Base-by-base conservation (phyloP, 305 asterid species). In the Fraxinus floribunda region DNA sequence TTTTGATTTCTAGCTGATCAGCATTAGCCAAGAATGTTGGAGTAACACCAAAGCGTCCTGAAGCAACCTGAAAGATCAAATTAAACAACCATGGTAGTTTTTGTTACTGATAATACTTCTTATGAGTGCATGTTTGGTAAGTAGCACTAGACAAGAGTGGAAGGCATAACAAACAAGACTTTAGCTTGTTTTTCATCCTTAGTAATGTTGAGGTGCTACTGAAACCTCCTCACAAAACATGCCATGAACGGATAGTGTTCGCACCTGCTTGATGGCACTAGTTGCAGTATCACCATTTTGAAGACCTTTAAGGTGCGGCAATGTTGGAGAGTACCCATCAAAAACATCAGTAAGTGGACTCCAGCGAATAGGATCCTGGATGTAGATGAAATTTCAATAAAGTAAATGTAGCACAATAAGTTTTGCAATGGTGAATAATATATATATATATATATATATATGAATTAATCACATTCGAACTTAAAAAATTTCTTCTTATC, bases 201-300 rank as follows among this genome's bases (percentile, higher is more conserved):
- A 30, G 16, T 70, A 30, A n/a, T 68, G 75, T 29, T 68, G 39
- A 68, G 75, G 75, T 30, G 18, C 75, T 70, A 70, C 39, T 13
- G 39, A 62, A 62, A 22, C 34, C n/a, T 62, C 34, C 34, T 22
- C 29, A 62, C 7, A 22, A 30, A 15, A 70, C 38, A 70, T 30
- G 75, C 10, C 10, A 72, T 72, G 77, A 72, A 72, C 1, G 3
- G 16, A 7, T 1, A 35, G 26, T 72, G 44, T 34, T 66, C 38
- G 20, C 49, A 92, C 99, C 98, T 97, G 99, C 86, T 97, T 97
- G 82, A 97, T 97, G 84, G 99, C 98, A 88, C 99, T 97, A 78
- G 99, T 97, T 80, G 99, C 99, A 29, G 94, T 94, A 85, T 97
- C 99, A 70, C 99, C 98, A 82, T 97, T 97, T 92, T 97, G 99